phyloP scores from a whole-genome alignment of 106 monocot genomes.

The Platanthera zijinensis region DNA sequence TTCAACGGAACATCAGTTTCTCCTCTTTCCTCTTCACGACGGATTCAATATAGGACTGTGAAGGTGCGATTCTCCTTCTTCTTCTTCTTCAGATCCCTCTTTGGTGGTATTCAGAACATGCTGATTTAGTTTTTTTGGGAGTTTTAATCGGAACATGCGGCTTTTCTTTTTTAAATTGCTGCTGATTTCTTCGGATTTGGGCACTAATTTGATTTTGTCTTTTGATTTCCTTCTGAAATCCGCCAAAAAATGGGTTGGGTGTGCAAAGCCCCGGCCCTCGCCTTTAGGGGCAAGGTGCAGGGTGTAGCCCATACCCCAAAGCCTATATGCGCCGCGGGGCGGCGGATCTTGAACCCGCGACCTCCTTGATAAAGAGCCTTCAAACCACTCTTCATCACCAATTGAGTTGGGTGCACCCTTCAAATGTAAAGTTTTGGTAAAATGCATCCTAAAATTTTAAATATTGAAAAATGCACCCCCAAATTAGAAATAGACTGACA shows the following conservation, averaged over 20 bases:
- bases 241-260: neutral
- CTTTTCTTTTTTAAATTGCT: neutral
- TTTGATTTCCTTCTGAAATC: neutral
- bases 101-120: neutral
- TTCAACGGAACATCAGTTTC: conserved; percentile 15
- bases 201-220: neutral
- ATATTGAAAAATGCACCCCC: too few species aligned
- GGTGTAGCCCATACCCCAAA: too few species aligned
- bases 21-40: conserved; percentile 6
- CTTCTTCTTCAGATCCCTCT: neutral
- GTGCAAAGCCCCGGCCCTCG: too few species aligned
- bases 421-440: too few species aligned
- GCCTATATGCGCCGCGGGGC: too few species aligned
- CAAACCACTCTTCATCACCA: too few species aligned
- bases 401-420: too few species aligned
- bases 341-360: too few species aligned
- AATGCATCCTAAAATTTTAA: too few species aligned
- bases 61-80: neutral
- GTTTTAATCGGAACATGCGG: neutral
- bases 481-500: too few species aligned
- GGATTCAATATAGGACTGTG: conserved; percentile 5
- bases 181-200: neutral
- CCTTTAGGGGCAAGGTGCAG: too few species aligned
- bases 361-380: too few species aligned
- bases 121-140: neutral